Percentiles rank a stretch among this genome's conserved stretches.
Conservation (phyloP, 2,329 filamentous ascomycete genomes). For the Dissoconium aciculare region DNA sequence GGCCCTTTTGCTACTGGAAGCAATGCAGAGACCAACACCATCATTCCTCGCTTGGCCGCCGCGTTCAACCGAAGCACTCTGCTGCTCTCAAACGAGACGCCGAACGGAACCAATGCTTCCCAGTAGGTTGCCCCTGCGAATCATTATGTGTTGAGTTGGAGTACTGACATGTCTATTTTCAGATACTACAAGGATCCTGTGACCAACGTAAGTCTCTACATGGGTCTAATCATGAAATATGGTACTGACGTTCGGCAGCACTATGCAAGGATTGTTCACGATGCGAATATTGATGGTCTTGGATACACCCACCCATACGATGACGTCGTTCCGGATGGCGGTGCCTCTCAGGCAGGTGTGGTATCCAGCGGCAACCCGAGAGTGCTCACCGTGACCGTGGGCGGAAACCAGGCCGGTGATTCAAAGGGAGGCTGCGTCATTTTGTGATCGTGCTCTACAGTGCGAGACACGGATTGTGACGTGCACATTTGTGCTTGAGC, state of each 20-base stretch:
- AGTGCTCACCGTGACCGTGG: conserved; percentile 17
- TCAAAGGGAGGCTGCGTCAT: no score
- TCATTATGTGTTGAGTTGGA: not conserved
- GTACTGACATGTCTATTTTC: not conserved
- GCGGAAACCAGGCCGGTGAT: conserved; percentile 19
- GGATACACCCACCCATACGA: conserved; percentile 57
- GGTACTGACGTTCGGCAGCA: conserved; percentile 14
- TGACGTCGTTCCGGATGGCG: conserved; percentile 46
- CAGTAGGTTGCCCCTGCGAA: conserved; percentile 8
- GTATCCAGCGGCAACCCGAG: conserved; percentile 19
- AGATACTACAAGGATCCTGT: conserved; percentile 18
- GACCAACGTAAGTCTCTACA: conserved; percentile 20
- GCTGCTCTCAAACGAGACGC: conserved; percentile 28
- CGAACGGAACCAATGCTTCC: conserved; percentile 19
- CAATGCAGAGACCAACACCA: conserved; percentile 35
- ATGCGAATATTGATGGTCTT: conserved; percentile 39
- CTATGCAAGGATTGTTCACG: conserved; percentile 22
- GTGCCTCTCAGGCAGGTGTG: conserved; percentile 25
- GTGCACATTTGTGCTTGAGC: no score
- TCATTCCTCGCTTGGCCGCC: conserved; percentile 59
- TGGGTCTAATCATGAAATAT: conserved; percentile 1
- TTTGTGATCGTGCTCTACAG: no score
- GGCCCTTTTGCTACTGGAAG: conserved; percentile 42
- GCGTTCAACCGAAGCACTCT: conserved; percentile 63
- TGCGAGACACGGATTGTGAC: no score